These are phyloP conservation scores for Phaeophleospora eucalypticola DNA, from an alignment of 2,329 filamentous ascomycete genomes.

Conservation along the genomic window DNA sequence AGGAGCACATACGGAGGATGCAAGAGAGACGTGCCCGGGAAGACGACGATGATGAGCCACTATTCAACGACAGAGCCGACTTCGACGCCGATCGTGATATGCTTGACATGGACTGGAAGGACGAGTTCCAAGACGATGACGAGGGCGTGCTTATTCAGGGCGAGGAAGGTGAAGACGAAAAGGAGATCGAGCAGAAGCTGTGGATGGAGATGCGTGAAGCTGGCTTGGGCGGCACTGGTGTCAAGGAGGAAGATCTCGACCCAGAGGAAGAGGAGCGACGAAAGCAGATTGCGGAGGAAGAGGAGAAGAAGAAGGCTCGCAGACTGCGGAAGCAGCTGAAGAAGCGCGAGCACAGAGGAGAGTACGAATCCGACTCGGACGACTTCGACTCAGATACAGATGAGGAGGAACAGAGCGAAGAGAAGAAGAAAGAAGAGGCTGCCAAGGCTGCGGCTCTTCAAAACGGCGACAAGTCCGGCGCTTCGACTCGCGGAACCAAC, in stretches of 20 bases:
- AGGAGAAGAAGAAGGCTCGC: constrained; percentile 70
- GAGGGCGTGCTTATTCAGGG: constrained; percentile 75
- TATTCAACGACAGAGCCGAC: constrained; percentile 36
- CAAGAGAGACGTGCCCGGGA: constrained; percentile 22
- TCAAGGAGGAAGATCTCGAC: constrained; percentile 51
- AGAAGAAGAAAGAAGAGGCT: constrained; percentile 53
- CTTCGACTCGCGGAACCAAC: constrained; percentile 66
- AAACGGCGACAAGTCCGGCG: constrained; percentile 49
- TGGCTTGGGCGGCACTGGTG: constrained; percentile 66
- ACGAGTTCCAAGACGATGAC: constrained; percentile 82
- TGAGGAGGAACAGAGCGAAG: constrained; percentile 55
- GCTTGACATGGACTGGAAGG: constrained; percentile 62
- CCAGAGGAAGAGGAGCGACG: constrained; percentile 63
- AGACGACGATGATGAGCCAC: constrained; percentile 39
- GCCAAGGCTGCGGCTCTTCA: constrained; percentile 46
- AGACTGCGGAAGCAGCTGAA: constrained; percentile 73
- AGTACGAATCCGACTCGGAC: constrained; percentile 70
- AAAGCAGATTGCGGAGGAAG: constrained; percentile 65
- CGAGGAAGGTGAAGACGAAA: constrained; percentile 68
- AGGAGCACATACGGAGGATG: constrained; percentile 11
- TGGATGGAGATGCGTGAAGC: constrained; percentile 80
- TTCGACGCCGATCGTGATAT: constrained; percentile 58
- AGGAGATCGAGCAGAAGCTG: constrained; percentile 61
- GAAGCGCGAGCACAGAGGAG: constrained; percentile 79
- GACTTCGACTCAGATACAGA: constrained; percentile 66